Percentiles rank a stretch among this genome's conserved stretches.
phyloP scores from a whole-genome alignment of 2,329 filamentous ascomycete genomes.

The Cladosporium cucumerinum region DNA sequence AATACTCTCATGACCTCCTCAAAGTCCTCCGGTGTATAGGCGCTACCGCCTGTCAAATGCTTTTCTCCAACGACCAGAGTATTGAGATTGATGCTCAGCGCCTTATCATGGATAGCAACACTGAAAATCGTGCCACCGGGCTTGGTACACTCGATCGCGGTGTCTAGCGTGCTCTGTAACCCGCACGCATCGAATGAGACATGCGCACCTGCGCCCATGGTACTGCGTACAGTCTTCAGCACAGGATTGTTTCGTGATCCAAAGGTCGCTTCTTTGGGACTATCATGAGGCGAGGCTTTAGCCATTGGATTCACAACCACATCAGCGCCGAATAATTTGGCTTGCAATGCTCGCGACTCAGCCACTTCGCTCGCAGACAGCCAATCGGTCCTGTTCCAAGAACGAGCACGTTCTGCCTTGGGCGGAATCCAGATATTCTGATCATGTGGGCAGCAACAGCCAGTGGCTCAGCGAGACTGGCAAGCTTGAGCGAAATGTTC shows the following conservation, averaged over 20 bases:
- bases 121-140: conserved; percentile 23
- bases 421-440: conserved; percentile 6
- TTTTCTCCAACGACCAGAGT: conserved; percentile 19
- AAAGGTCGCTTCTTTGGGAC: neutral
- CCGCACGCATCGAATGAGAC: conserved; percentile 21
- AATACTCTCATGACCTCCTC: conserved; percentile 18
- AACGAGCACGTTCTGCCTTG: conserved; percentile 18
- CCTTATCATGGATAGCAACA: conserved; percentile 23
- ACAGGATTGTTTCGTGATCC: neutral
- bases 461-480: conserved; percentile 20
- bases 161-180: conserved; percentile 15
- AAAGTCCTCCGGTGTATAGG: conserved; percentile 22
- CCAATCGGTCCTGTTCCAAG: conserved; percentile 21
- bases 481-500: conserved; percentile 16
- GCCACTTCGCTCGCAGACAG: conserved; percentile 19
- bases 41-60: conserved; percentile 19
- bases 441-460: conserved; percentile 20
- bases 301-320: conserved; percentile 15
- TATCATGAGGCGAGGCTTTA: neutral
- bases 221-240: conserved; percentile 10
- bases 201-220: conserved; percentile 18
- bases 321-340: conserved; percentile 19
- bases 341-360: conserved; percentile 11
- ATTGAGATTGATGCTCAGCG: conserved; percentile 20
- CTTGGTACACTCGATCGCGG: conserved; percentile 16